phyloP scores from a whole-genome alignment of 371 early-diverging fungal genomes.

The Mucor lusitanicus region DNA sequence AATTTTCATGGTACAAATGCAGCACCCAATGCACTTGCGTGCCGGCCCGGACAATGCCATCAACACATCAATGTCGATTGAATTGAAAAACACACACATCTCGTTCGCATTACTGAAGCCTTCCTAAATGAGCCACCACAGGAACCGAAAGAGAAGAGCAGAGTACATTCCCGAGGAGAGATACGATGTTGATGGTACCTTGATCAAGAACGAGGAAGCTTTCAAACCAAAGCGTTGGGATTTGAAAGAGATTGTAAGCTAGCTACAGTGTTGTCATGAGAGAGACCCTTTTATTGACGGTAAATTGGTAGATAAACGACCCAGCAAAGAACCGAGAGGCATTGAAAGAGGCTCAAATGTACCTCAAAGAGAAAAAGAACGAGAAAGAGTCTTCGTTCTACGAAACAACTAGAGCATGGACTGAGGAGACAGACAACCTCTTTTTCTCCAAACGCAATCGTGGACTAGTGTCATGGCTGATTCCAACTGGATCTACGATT shows the following conservation, averaged over 20 bases:
- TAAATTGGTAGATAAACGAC: constrained; percentile 28
- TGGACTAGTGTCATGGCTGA: constrained; percentile 43
- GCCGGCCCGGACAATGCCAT: background rate
- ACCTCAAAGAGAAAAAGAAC: constrained; percentile 25
- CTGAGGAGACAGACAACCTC: constrained; percentile 40
- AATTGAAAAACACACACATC: too few species aligned
- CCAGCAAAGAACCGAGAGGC: constrained; percentile 28
- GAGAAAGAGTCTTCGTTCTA: background rate
- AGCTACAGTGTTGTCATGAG: too few species aligned
- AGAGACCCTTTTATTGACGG: too few species aligned
- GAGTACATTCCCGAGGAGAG: constrained; percentile 40
- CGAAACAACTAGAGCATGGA: constrained; percentile 34
- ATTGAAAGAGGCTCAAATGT: constrained; percentile 37
- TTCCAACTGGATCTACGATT: constrained; percentile 45
- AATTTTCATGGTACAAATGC: background rate
- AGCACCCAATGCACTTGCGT: background rate
- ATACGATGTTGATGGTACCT: constrained; percentile 41
- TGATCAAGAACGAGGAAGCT: constrained; percentile 36
- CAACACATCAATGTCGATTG: background rate
- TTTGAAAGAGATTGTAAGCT: constrained; percentile 46
- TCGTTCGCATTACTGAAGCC: too few species aligned
- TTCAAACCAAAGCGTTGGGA: constrained; percentile 37
- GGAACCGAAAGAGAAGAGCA: constrained; percentile 13
- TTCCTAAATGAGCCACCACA: background rate
- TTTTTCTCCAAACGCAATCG: constrained; percentile 43